Conservation (phyloP, 148 eudicot genomes). For the Fagopyrum homotropicum region DNA sequence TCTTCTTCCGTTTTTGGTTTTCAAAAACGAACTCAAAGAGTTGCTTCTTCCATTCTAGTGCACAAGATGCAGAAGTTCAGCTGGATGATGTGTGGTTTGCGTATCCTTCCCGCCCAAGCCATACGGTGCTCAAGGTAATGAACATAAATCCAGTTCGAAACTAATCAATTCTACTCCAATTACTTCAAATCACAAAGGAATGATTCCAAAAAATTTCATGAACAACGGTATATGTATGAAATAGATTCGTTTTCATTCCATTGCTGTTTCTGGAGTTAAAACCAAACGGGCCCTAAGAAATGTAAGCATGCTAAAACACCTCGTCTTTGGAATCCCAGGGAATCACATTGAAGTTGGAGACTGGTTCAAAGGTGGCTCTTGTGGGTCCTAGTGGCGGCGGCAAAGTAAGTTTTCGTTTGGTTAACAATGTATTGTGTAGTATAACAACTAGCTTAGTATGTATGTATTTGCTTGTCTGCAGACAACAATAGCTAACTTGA, state of each 20-base stretch:
- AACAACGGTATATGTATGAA: too few relatives aligned
- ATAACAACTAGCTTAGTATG: neutral
- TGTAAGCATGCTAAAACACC: too few relatives aligned
- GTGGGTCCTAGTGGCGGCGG: constrained; percentile 99
- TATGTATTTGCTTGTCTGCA: constrained; percentile 22
- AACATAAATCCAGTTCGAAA: neutral
- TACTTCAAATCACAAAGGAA: too few relatives aligned
- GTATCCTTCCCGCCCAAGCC: constrained; percentile 85
- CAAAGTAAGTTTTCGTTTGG: constrained; percentile 36
- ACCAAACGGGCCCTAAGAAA: too few relatives aligned
- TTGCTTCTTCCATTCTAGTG: constrained; percentile 24
- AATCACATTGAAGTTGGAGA: constrained; percentile 52
- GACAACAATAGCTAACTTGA: constrained; percentile 93
- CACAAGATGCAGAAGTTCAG: constrained; percentile 64
- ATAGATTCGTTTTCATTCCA: too few relatives aligned
- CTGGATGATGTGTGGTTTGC: constrained; percentile 92
- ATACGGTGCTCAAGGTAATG: constrained; percentile 80
- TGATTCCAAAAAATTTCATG: too few relatives aligned
- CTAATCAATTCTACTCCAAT: too few relatives aligned
- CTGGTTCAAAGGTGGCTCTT: constrained; percentile 89
- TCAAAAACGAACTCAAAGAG: neutral
- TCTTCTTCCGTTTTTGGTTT: neutral
- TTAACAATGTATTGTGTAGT: neutral
- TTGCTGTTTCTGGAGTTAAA: too few relatives aligned
- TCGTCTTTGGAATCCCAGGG: constrained; percentile 43